Evolutionary conservation across 2,329 filamentous ascomycete genomes (phyloP).

Genomic region (Sporothrix globosa): DNA sequence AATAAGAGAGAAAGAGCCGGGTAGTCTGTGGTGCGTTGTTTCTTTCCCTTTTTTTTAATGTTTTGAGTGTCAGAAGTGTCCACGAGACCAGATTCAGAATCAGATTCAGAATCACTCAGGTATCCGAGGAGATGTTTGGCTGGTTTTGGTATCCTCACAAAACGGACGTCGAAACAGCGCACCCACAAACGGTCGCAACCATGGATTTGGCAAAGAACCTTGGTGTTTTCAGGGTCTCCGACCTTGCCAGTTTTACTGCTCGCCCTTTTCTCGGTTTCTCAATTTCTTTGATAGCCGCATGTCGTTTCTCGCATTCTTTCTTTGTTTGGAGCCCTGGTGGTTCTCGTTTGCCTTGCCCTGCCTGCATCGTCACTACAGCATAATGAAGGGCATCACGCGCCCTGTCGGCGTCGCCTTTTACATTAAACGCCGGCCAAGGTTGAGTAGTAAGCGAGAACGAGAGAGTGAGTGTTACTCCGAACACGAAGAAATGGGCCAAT

Average conservation of each 20-base stretch:
- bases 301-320: constrained; percentile 14
- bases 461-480: not conserved
- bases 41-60: not conserved
- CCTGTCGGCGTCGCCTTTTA: constrained; percentile 20
- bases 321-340: not conserved
- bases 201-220: not conserved
- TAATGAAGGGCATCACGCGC: not conserved
- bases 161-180: not conserved
- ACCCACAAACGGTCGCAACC: not conserved
- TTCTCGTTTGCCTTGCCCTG: not conserved
- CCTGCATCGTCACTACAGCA: not conserved
- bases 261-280: not conserved
- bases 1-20: constrained; percentile 10
- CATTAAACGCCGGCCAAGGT: not conserved
- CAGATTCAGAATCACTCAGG: too few relatives aligned
- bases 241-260: too few relatives aligned
- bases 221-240: not conserved
- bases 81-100: constrained; percentile 2
- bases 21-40: constrained; percentile 12
- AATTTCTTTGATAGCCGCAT: not conserved
- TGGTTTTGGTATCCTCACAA: too few relatives aligned
- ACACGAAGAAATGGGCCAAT: not conserved
- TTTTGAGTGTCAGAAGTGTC: constrained; percentile 1
- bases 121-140: too few relatives aligned
- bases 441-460: constrained; percentile 23